phyloP scores from a whole-genome alignment of 176 grass and related monocot species.

The Triticum urartu region DNA sequence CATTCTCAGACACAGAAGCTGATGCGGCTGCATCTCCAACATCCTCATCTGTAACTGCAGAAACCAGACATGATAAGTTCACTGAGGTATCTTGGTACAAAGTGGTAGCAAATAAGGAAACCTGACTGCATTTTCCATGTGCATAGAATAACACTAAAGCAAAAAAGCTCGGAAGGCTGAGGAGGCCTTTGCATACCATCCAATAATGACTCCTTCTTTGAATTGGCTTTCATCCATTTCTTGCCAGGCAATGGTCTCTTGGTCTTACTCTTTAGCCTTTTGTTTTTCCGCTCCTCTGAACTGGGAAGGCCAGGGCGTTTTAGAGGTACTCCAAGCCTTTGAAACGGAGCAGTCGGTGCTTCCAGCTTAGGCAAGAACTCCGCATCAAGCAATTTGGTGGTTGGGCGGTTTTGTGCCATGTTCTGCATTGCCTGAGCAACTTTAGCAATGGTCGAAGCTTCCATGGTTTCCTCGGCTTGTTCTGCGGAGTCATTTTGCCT shows the following conservation, averaged over 20 bases:
- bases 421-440: conserved; percentile 58
- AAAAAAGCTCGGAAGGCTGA: neutral
- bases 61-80: conserved; percentile 21
- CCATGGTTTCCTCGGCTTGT: conserved; percentile 35
- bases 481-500: conserved; percentile 20
- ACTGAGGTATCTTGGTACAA: neutral
- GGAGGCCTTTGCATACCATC: conserved; percentile 23
- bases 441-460: conserved; percentile 68
- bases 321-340: conserved; percentile 60
- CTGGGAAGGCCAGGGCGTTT: conserved; percentile 47
- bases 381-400: conserved; percentile 80
- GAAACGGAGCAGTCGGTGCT: conserved; percentile 81
- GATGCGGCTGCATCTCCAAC: conserved; percentile 27
- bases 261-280: conserved; percentile 47
- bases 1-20: conserved; percentile 47
- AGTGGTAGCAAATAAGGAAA: conserved; percentile 9
- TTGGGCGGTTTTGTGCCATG: conserved; percentile 55
- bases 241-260: conserved; percentile 79
- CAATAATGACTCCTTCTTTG: conserved; percentile 39
- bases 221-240: conserved; percentile 66
- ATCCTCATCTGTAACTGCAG: conserved; percentile 50
- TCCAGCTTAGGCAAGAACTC: conserved; percentile 69
- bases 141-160: conserved; percentile 18
- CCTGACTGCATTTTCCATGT: neutral
- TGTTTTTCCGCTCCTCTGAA: conserved; percentile 51